Percentiles rank a stretch among this genome's conserved stretches.
Evolutionary conservation across 1,284 basidiomycete species (phyloP).

Genomic region (Mycosarcoma mackinlayi): DNA sequence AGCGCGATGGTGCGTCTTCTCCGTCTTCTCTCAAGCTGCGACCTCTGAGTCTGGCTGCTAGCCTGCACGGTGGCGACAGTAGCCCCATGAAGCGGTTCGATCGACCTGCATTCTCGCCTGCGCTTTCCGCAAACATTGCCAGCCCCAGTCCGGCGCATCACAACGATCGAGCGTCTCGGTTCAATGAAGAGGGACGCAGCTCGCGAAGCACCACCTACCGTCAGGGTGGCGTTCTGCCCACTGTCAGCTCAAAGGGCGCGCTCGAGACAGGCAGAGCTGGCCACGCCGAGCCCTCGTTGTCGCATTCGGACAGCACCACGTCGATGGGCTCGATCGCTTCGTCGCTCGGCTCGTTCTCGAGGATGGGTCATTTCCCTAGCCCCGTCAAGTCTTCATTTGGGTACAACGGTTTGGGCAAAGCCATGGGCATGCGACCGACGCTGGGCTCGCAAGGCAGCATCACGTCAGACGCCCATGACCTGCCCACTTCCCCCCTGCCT

Average conservation of each 20-base stretch:
- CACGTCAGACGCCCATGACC: slow-evolving; percentile 6
- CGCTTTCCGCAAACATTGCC: slow-evolving; percentile 39
- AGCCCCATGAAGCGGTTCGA: slow-evolving; percentile 45
- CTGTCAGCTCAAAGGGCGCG: slow-evolving; percentile 46
- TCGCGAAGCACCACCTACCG: slow-evolving; percentile 35
- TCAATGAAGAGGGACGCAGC: slow-evolving; percentile 42
- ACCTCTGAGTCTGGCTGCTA: slow-evolving; percentile 40
- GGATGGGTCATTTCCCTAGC: slow-evolving; percentile 35
- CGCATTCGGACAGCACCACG: slow-evolving; percentile 32
- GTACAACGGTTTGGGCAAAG: slow-evolving; percentile 18
- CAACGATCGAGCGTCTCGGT: slow-evolving; percentile 31
- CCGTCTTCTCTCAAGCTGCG: slow-evolving; percentile 43
- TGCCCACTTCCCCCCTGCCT: slow-evolving; percentile 8
- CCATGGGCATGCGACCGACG: slow-evolving; percentile 26
- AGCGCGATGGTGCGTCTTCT: slow-evolving; percentile 26
- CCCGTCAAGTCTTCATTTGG: slow-evolving; percentile 26
- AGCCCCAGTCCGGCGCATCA: slow-evolving; percentile 31
- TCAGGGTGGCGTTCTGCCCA: slow-evolving; percentile 47
- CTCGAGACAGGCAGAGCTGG: slow-evolving; percentile 28
- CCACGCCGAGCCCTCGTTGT: slow-evolving; percentile 29
- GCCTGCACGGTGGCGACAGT: slow-evolving; percentile 25
- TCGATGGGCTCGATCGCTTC: slow-evolving; percentile 41
- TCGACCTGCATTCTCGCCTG: slow-evolving; percentile 42
- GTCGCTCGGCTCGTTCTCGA: slow-evolving; percentile 36
- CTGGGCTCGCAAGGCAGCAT: slow-evolving; percentile 14